Evolutionary conservation across 805 yeast genomes (phyloP).

Genomic region (Wickerhamiella alocasiicola): DNA sequence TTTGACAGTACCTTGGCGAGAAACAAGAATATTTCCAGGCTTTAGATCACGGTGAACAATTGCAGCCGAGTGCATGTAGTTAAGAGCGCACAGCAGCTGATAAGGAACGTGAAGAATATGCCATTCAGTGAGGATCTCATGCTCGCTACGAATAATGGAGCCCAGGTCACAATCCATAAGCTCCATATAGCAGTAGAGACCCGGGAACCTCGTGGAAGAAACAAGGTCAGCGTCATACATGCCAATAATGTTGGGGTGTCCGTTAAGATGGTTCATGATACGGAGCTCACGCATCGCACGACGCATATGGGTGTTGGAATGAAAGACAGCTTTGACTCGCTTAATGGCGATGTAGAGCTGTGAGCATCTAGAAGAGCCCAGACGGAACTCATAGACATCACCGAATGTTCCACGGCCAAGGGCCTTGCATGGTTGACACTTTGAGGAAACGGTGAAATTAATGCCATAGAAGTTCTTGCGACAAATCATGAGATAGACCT

Average conservation of each 20-base stretch:
- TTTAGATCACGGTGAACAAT: constrained; percentile 83
- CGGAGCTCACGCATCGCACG: constrained; percentile 77
- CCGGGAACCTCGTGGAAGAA: constrained; percentile 56
- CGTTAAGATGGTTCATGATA: constrained; percentile 69
- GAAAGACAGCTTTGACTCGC: constrained; percentile 60
- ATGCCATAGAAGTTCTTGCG: constrained; percentile 7
- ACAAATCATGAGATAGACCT: not conserved
- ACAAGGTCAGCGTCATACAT: constrained; percentile 66
- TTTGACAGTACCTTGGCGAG: constrained; percentile 60
- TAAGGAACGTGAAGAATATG: constrained; percentile 66
- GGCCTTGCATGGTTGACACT: constrained; percentile 13
- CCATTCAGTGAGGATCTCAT: constrained; percentile 69
- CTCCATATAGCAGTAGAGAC: constrained; percentile 82
- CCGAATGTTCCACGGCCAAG: constrained; percentile 23
- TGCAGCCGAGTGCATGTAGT: constrained; percentile 85
- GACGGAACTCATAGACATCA: constrained; percentile 19
- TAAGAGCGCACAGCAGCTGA: constrained; percentile 75
- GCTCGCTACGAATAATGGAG: constrained; percentile 42
- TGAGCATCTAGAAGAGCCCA: not conserved
- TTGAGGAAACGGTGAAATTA: constrained; percentile 8
- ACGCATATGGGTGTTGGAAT: constrained; percentile 51
- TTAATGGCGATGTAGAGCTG: constrained; percentile 53
- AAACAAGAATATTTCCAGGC: constrained; percentile 78
- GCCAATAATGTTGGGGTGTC: constrained; percentile 71
- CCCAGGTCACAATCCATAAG: constrained; percentile 71